Base-by-base conservation (phyloP, 2,329 filamentous ascomycete species). In the Calonectria hongkongensis region DNA sequence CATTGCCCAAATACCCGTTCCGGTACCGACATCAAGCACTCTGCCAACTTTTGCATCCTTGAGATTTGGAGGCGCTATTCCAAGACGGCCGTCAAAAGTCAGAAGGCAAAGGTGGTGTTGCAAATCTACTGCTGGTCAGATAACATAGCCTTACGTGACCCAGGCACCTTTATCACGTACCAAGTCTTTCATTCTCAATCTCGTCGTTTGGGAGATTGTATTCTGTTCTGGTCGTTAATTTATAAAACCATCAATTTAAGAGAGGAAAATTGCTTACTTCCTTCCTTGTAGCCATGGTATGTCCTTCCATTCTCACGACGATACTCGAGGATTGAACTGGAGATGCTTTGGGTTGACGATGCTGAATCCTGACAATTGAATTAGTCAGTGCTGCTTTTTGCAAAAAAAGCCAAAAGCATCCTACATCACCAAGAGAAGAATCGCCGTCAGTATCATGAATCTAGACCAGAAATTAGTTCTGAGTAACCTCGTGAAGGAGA, bases 91-190 rank as follows among this genome's bases (percentile, higher is more conserved):
- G 18, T 25, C 36, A 10, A 68, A 68, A 9, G 66, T 68, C 1
- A 68, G 51, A 30, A 68, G 66, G 15, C 51, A 68, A 7, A 68
- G 28, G n/a, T 68, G 51, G 27, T 68, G 66, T 18, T 68, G 66
- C 25, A 68, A 25, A 33, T 68, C 66, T 68, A 21, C 5, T 10
- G 13, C 18, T 1, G 27, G 9, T 58, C 4, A 39, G 41, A 4
- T 7, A 15, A 16, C 21, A 21, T 15, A 4, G 16, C 18, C 41
- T 39, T 5, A 1, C 9, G 43, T 2, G 27, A 18, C 9, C 27
- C 28, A 16, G 7, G 13, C 12, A 36, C 6, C 10, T 36, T 36
- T 16, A 21, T 12, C 25, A 60, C n/a, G 2, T 68, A 68, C 66
- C 66, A 1, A 68, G 51, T 41, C 66, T 60, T 21, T 68, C 54